These are phyloP conservation scores for Phytophthora pinifolia DNA, from an alignment of 352 stramenopile genomes.

Conservation along the genomic window DNA sequence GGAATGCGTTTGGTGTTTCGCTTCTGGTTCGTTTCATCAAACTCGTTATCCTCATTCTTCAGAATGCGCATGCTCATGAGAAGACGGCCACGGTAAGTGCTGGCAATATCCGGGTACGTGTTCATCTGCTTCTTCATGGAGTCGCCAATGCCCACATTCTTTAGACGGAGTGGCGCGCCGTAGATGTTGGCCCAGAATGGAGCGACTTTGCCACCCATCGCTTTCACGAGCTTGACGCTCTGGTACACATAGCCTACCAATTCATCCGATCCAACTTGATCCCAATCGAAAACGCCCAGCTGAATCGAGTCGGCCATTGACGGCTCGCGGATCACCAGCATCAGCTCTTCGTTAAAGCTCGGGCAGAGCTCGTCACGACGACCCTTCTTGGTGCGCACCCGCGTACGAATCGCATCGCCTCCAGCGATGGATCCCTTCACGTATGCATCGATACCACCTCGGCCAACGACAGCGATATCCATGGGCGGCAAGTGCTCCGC, in stretches of 20 bases:
- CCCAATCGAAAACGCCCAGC: slow-evolving; percentile 75
- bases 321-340: slow-evolving; percentile 75
- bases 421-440: slow-evolving; percentile 60
- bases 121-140: slow-evolving; percentile 87
- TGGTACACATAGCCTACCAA: slow-evolving; percentile 73
- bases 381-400: slow-evolving; percentile 78
- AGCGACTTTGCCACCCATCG: slow-evolving; percentile 49
- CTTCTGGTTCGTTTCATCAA: slow-evolving; percentile 86
- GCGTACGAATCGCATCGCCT: slow-evolving; percentile 61
- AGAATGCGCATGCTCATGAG: slow-evolving; percentile 76
- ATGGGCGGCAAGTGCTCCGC: slow-evolving; percentile 77
- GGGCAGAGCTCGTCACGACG: slow-evolving; percentile 64
- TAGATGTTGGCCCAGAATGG: slow-evolving; percentile 85
- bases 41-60: slow-evolving; percentile 63
- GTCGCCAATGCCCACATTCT: slow-evolving; percentile 57
- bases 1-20: slow-evolving; percentile 77
- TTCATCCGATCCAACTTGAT: slow-evolving; percentile 74
- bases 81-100: slow-evolving; percentile 80
- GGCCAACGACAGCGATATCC: slow-evolving; percentile 64
- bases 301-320: slow-evolving; percentile 81
- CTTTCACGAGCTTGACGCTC: slow-evolving; percentile 73
- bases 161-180: slow-evolving; percentile 57
- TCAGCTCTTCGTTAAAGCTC: slow-evolving; percentile 80
- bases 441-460: slow-evolving; percentile 73
- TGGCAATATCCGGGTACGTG: slow-evolving; percentile 75